A percentile compares a stretch with the other conserved stretches of the same genome.
Conservation (phyloP, 352 stramenopile genomes). For the Blastocystis sp. region DNA sequence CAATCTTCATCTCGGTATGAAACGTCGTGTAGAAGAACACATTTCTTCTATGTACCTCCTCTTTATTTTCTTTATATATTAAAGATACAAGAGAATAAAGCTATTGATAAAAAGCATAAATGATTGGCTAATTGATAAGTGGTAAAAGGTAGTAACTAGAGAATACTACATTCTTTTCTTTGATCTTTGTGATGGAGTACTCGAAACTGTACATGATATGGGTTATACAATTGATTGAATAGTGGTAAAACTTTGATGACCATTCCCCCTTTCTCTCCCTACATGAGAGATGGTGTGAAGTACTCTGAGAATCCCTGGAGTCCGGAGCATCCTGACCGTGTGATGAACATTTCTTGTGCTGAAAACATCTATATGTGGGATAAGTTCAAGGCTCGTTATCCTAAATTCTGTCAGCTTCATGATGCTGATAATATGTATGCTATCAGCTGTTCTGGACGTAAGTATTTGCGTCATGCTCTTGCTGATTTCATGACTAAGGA, state of each 20-base stretch:
- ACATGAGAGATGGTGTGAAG: constrained; percentile 53
- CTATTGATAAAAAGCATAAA: too few species aligned
- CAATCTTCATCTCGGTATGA: too few species aligned
- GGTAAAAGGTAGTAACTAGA: constrained; percentile 1
- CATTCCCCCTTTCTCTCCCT: constrained; percentile 39
- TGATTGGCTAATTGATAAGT: constrained; percentile 22
- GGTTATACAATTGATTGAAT: neutral
- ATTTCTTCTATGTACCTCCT: too few species aligned
- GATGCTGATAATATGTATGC: constrained; percentile 50
- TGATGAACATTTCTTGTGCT: constrained; percentile 60
- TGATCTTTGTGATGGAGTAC: constrained; percentile 14
- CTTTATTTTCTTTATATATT: too few species aligned
- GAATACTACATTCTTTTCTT: neutral
- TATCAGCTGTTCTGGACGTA: constrained; percentile 35
- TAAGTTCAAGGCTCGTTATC: constrained; percentile 34
- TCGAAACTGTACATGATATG: neutral
- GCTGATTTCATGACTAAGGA: constrained; percentile 66
- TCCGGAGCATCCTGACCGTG: constrained; percentile 54
- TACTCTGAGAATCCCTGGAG: constrained; percentile 55
- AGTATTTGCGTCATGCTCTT: constrained; percentile 46
- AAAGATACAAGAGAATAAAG: too few species aligned
- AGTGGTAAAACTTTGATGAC: constrained; percentile 49
- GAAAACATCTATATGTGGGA: constrained; percentile 55
- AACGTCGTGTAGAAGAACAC: too few species aligned
- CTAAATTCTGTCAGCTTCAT: constrained; percentile 45